A percentile compares a stretch with the other conserved stretches of the same genome.
Conservation (phyloP, 768 basidiomycete genomes). For the Dioszegia crocea region DNA sequence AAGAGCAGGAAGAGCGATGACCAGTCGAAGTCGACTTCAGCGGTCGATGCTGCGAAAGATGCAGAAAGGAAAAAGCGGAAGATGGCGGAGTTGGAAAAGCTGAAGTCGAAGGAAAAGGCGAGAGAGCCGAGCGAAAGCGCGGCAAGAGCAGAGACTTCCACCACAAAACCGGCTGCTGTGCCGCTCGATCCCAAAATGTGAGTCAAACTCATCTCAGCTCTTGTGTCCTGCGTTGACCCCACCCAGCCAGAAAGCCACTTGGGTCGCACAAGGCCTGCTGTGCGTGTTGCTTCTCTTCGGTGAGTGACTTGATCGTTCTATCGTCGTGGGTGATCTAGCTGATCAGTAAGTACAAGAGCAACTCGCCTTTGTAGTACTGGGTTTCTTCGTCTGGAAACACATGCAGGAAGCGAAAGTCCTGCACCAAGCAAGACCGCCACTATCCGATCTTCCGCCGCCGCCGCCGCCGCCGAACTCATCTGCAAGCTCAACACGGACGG, state of each 20-base stretch:
- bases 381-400: conserved; percentile 29
- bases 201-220: conserved; percentile 5
- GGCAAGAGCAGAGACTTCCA: background rate
- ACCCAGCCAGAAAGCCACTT: conserved; percentile 30
- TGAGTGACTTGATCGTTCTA: conserved; percentile 8
- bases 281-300: conserved; percentile 23
- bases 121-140: too few species aligned
- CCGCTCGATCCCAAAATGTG: conserved; percentile 24
- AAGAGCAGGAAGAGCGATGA: background rate
- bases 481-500: too few species aligned
- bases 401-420: conserved; percentile 14
- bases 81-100: conserved; percentile 6
- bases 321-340: background rate
- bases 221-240: background rate
- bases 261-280: conserved; percentile 27
- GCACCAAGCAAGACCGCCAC: background rate
- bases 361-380: conserved; percentile 22
- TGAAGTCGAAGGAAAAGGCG: conserved; percentile 1
- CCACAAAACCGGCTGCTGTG: background rate
- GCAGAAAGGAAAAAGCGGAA: conserved; percentile 11
- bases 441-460: too few species aligned
- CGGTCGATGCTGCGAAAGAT: conserved; percentile 8
- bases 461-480: too few species aligned
- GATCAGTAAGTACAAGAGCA: conserved; percentile 24
- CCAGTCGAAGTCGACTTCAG: conserved; percentile 1